Percentiles rank a stretch among this genome's conserved stretches.
phyloP scores from a whole-genome alignment of 1,139 yeast genomes.

The Saccharomyces uvarum region DNA sequence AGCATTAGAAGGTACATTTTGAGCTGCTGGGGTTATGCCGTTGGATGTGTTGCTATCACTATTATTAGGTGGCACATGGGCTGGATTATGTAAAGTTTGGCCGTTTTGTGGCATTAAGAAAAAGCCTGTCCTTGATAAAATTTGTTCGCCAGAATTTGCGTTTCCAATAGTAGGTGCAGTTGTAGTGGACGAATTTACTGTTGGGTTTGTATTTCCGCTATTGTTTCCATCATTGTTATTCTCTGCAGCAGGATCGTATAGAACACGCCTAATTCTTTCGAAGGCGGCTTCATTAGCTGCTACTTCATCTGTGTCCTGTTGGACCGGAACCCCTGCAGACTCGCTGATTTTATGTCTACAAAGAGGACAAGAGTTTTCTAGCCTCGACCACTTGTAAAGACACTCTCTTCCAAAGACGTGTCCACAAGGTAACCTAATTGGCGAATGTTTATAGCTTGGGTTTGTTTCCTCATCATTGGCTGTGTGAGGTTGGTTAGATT shows the following conservation, averaged over 20 bases:
- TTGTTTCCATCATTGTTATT: neutral
- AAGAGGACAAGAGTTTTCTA: slow-evolving; percentile 68
- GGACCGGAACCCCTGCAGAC: slow-evolving; percentile 11
- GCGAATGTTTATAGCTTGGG: slow-evolving; percentile 46
- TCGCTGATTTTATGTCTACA: slow-evolving; percentile 52
- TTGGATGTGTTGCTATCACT: neutral
- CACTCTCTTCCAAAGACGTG: slow-evolving; percentile 74
- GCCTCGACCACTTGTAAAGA: slow-evolving; percentile 64
- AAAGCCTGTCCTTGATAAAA: neutral
- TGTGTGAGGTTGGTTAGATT: slow-evolving; percentile 3
- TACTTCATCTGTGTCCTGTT: slow-evolving; percentile 10
- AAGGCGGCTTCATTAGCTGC: slow-evolving; percentile 18
- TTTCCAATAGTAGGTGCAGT: neutral
- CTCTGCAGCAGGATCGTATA: slow-evolving; percentile 15
- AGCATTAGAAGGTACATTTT: slow-evolving; percentile 1
- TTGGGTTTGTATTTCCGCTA: neutral
- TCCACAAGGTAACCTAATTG: slow-evolving; percentile 72
- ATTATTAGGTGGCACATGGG: slow-evolving; percentile 4
- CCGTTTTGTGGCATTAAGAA: neutral
- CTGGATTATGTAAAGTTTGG: slow-evolving; percentile 1
- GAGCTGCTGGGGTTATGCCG: neutral
- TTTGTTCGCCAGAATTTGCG: neutral
- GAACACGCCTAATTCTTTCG: slow-evolving; percentile 24
- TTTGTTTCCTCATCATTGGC: slow-evolving; percentile 12
- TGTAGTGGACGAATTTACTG: neutral